Conservation (phyloP, 352 stramenopile genomes). For the Pythium scleroteichum region DNA sequence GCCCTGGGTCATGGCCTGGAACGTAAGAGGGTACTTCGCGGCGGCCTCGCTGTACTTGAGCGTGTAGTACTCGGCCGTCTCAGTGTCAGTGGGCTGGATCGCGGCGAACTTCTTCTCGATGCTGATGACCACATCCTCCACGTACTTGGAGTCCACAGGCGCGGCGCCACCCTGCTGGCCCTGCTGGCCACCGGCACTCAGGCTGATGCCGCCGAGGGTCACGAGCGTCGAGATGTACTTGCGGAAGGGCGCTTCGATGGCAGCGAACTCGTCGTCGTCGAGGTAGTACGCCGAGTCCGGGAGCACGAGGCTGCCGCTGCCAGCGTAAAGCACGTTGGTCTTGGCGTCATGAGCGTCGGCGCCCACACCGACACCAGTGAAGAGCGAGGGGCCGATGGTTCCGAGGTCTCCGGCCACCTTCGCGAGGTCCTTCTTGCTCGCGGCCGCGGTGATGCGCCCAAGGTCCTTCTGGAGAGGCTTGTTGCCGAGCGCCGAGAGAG, state of each 20-base stretch:
- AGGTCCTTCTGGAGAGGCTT: constrained; percentile 20
- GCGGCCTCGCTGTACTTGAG: constrained; percentile 70
- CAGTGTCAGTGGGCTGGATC: constrained; percentile 42
- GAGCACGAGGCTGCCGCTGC: constrained; percentile 55
- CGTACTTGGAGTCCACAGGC: constrained; percentile 5
- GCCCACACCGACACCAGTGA: constrained; percentile 59
- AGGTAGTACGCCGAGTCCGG: constrained; percentile 91
- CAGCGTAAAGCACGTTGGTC: constrained; percentile 71
- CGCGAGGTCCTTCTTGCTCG: constrained; percentile 24
- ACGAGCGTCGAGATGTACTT: constrained; percentile 45
- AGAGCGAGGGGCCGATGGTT: constrained; percentile 43
- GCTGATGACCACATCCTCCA: constrained; percentile 44
- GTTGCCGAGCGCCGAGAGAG: constrained; percentile 10
- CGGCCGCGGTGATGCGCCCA: not conserved
- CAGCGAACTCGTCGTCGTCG: constrained; percentile 42
- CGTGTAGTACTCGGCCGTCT: constrained; percentile 69
- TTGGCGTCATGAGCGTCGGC: constrained; percentile 75
- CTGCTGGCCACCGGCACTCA: constrained; percentile 3
- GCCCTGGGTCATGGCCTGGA: constrained; percentile 42
- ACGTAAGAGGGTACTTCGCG: constrained; percentile 38
- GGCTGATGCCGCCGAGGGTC: constrained; percentile 29
- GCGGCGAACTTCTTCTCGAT: constrained; percentile 74
- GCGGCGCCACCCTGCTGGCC: constrained; percentile 1
- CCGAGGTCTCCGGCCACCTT: constrained; percentile 26
- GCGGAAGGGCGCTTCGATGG: constrained; percentile 37